Evolutionary conservation across 2,329 filamentous ascomycete genomes (phyloP).

Genomic region (Cladobotryum mycophilum): DNA sequence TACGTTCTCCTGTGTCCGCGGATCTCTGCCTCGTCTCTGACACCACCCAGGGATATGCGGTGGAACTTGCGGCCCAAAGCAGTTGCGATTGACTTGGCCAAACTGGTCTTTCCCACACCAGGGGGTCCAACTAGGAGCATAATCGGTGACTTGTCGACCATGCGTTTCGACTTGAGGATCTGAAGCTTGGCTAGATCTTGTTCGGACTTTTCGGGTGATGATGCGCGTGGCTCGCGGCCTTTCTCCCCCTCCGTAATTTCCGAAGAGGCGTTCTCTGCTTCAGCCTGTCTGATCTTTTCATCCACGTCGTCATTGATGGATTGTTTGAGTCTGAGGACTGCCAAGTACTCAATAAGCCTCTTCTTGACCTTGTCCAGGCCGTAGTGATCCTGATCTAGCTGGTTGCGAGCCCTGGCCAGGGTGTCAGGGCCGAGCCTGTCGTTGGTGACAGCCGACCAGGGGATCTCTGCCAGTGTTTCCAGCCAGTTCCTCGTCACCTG

Average conservation of each 20-base stretch:
- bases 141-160: constrained; percentile 94
- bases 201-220: constrained; percentile 20
- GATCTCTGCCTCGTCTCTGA: constrained; percentile 94
- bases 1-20: constrained; percentile 92
- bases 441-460: constrained; percentile 79
- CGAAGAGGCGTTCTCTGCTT: constrained; percentile 47
- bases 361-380: constrained; percentile 97
- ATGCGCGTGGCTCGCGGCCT: background rate
- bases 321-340: constrained; percentile 93
- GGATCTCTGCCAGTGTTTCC: constrained; percentile 89
- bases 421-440: constrained; percentile 81
- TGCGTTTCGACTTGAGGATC: constrained; percentile 71
- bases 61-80: constrained; percentile 94
- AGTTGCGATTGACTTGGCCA: constrained; percentile 87
- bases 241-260: constrained; percentile 1
- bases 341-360: constrained; percentile 87
- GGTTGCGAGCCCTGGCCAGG: constrained; percentile 70
- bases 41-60: constrained; percentile 90
- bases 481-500: constrained; percentile 90
- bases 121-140: constrained; percentile 88
- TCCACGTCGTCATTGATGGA: constrained; percentile 79
- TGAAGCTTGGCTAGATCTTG: constrained; percentile 58
- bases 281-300: constrained; percentile 63
- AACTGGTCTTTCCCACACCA: constrained; percentile 90
- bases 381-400: constrained; percentile 94